Percentiles rank a stretch among this genome's conserved stretches.
phyloP scores from a whole-genome alignment of 495 filamentous ascomycete species.

The Bacidia gigantensis region DNA sequence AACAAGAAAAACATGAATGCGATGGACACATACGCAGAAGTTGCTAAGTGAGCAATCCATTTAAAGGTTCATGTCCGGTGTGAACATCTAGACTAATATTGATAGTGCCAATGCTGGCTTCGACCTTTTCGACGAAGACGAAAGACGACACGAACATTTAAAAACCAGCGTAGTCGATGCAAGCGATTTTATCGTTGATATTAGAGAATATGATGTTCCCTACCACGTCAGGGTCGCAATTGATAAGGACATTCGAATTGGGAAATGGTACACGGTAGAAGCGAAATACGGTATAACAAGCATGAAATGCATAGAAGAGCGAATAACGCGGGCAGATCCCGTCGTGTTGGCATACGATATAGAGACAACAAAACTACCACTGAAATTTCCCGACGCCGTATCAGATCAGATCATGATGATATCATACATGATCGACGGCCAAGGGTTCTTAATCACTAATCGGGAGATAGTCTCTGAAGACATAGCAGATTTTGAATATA shows the following conservation, averaged over 20 bases:
- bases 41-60: constrained; percentile 52
- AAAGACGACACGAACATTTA: constrained; percentile 73
- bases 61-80: neutral
- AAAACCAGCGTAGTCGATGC: constrained; percentile 70
- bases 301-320: constrained; percentile 74
- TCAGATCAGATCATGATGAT: constrained; percentile 99
- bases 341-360: constrained; percentile 98
- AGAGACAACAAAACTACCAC: constrained; percentile 87
- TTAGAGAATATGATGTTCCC: constrained; percentile 96
- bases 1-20: constrained; percentile 89
- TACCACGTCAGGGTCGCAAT: constrained; percentile 99
- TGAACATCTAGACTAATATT: constrained; percentile 17
- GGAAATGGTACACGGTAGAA: constrained; percentile 94
- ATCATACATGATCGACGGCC: constrained; percentile 99
- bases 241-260: constrained; percentile 86
- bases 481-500: constrained; percentile 97
- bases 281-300: constrained; percentile 79
- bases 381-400: constrained; percentile 95
- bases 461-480: constrained; percentile 96
- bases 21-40: constrained; percentile 97
- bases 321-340: constrained; percentile 77
- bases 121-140: constrained; percentile 83
- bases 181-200: constrained; percentile 96
- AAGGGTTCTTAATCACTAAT: constrained; percentile 96
- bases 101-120: constrained; percentile 70